Base-by-base conservation (phyloP, 768 basidiomycete genomes). In the Tulasnella sp. region DNA sequence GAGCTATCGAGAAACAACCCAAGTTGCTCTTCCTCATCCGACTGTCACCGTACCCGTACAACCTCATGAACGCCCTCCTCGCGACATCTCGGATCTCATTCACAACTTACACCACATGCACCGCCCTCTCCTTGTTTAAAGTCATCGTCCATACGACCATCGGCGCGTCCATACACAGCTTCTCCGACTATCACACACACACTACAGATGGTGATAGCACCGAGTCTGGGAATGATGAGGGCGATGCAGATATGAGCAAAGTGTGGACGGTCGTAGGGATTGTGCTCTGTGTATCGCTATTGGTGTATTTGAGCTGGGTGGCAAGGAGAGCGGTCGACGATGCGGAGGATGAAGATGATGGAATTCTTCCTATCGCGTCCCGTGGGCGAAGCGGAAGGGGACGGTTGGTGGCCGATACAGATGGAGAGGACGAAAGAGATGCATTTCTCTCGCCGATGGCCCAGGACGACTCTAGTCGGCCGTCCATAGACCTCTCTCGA, bases 51-150 rank as follows among this genome's bases (percentile, higher is more conserved):
- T 69, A 70, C 59, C 68, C 71, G 10, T 72, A 71, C 74, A 94
- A 94, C 73, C 87, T 94, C 66, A 89, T 94, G 83, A 96, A 94
- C 74, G 88, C 86, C 67, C 81, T 96, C 49, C 79, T 96, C 49
- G 91, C 92, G 7, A 87, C 89, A 2, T 82, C 80, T 93, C 41
- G 60, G 25, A 62, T 62, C 64, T 84, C 83, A 3, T 75, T 92
- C 63, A 76, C 76, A 63, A 89, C 87, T 24, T 92, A 91, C 74
- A 80, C 82, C 42, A 68, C 80, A 51, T 85, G 87, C 75, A 91
- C 92, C 22, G 84, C 83, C 12, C 75, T 92, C 56, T 85, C 86
- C 58, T 77, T 93, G 55, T 81, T 89, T 80, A 94, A 96, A 70
- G 81, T 93, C 65, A 83, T 90, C 70, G 78, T 93, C 50, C 92